phyloP scores from a whole-genome alignment of 1,284 basidiomycete genomes.

The Bjerkandera adusta region DNA sequence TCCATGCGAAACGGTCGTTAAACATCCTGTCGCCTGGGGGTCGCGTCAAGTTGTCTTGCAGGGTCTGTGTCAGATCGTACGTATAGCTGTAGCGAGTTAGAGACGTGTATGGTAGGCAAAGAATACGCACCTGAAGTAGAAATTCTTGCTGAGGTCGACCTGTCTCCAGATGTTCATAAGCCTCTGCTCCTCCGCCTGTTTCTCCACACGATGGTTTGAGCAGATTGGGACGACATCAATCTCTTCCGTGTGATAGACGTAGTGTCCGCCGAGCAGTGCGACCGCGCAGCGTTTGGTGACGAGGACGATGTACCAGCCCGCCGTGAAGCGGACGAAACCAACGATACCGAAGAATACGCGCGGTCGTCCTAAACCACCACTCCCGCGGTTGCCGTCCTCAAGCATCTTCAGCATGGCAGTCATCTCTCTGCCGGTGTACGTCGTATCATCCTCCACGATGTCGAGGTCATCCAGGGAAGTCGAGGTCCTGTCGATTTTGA shows the following conservation, averaged over 20 bases:
- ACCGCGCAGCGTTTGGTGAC: slow-evolving; percentile 92
- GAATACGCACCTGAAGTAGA: slow-evolving; percentile 86
- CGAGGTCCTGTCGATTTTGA: slow-evolving; percentile 88
- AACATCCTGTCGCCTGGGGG: slow-evolving; percentile 48
- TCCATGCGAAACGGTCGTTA: slow-evolving; percentile 96
- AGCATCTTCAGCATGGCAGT: slow-evolving; percentile 90
- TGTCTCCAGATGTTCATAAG: slow-evolving; percentile 94
- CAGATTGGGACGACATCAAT: slow-evolving; percentile 81
- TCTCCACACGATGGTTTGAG: slow-evolving; percentile 76
- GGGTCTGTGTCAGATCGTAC: slow-evolving; percentile 93
- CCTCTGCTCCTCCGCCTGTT: slow-evolving; percentile 80
- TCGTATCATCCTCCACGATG: slow-evolving; percentile 83
- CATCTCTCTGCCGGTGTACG: slow-evolving; percentile 90
- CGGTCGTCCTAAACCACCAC: slow-evolving; percentile 85
- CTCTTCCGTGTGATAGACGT: slow-evolving; percentile 95
- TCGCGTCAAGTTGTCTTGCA: slow-evolving; percentile 89
- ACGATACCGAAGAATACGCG: slow-evolving; percentile 79
- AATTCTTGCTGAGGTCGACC: slow-evolving; percentile 98
- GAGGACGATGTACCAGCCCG: slow-evolving; percentile 90
- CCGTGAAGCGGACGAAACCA: slow-evolving; percentile 88
- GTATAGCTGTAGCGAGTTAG: slow-evolving; percentile 67
- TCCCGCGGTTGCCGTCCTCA: slow-evolving; percentile 88
- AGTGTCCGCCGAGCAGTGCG: slow-evolving; percentile 93
- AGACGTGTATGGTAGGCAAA: background rate
- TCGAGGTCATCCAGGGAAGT: slow-evolving; percentile 63